Evolutionary conservation across 2,329 filamentous ascomycete genomes (phyloP).

Genomic region (Aspergillus sp.): DNA sequence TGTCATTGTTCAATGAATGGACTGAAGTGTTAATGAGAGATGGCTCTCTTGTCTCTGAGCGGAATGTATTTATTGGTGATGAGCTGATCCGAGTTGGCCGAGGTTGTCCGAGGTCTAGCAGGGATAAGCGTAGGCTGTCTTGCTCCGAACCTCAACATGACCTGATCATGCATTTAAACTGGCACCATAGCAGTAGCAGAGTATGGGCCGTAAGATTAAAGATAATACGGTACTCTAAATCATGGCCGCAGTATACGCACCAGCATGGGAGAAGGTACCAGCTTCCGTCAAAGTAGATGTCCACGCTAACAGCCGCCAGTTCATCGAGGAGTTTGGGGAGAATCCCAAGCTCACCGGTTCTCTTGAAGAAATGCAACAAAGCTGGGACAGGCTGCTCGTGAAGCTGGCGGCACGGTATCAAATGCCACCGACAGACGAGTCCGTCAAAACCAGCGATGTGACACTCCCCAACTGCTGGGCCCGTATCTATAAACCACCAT

Average conservation of each 20-base stretch:
- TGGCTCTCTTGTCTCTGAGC: neutral
- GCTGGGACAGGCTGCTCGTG: neutral
- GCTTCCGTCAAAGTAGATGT: neutral
- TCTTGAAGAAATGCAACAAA: neutral
- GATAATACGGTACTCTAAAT: neutral
- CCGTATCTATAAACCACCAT: constrained; percentile 5
- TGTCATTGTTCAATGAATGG: neutral
- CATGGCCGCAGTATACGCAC: neutral
- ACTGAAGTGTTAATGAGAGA: neutral
- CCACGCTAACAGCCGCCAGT: constrained; percentile 1
- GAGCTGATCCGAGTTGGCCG: neutral
- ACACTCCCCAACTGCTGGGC: neutral
- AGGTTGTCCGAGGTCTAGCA: neutral
- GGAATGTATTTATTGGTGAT: neutral
- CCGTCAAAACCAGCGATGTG: constrained; percentile 5
- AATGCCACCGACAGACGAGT: neutral
- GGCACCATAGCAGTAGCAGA: too few species aligned
- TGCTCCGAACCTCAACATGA: neutral
- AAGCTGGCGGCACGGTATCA: neutral
- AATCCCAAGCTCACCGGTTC: neutral
- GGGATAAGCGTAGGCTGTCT: neutral
- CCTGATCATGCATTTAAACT: neutral
- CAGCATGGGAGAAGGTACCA: neutral
- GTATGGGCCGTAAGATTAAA: too few species aligned
- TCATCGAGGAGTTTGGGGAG: constrained; percentile 4